Conservation (phyloP, 164 flowering plant species). For the Protea cynaroides region DNA sequence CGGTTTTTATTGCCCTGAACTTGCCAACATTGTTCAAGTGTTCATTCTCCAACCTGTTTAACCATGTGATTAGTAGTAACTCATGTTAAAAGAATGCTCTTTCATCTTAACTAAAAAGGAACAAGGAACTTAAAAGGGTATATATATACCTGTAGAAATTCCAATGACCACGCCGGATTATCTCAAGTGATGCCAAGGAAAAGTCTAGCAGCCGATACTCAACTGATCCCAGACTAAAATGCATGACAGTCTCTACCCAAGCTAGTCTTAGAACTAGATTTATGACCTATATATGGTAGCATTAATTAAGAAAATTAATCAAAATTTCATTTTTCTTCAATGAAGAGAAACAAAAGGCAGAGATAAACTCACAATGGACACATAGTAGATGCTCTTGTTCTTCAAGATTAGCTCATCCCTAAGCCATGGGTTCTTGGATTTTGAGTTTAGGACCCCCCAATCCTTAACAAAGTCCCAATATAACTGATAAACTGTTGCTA, state of each 20-base stretch:
- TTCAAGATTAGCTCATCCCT: constrained; percentile 80
- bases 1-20: constrained; percentile 75
- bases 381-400: constrained; percentile 66
- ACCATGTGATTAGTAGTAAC: neutral
- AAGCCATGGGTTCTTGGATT: constrained; percentile 70
- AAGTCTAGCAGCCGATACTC: constrained; percentile 65
- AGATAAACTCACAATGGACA: constrained; percentile 79
- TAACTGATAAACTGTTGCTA: constrained; percentile 82
- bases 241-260: constrained; percentile 79
- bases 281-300: constrained; percentile 34
- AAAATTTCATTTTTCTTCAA: no score
- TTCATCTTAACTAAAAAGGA: neutral
- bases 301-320: neutral
- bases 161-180: constrained; percentile 96
- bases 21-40: constrained; percentile 85
- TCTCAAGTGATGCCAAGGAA: constrained; percentile 77
- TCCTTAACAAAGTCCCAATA: constrained; percentile 99
- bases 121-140: neutral
- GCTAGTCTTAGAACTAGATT: constrained; percentile 76
- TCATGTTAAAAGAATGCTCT: neutral
- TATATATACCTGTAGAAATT: constrained; percentile 77
- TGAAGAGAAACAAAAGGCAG: no score
- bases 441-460: constrained; percentile 76
- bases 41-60: constrained; percentile 85
- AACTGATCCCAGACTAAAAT: constrained; percentile 32